Conservation (phyloP, 192 early-diverging fungal species). For the Coemansia sp. region DNA sequence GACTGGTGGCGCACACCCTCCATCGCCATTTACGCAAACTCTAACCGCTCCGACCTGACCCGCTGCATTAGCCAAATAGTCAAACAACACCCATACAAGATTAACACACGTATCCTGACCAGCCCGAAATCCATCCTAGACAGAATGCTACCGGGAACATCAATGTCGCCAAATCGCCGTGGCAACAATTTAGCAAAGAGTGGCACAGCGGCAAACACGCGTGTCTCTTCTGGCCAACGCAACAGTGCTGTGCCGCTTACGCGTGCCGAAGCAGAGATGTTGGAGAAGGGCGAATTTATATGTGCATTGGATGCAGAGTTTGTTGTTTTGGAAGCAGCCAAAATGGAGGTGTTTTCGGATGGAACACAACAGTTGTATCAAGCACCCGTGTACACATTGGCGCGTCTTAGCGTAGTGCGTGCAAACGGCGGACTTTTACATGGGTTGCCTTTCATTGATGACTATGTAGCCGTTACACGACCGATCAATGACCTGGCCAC, state of each 20-base stretch:
- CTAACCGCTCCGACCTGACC: constrained; percentile 1
- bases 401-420: constrained; percentile 86
- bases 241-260: constrained; percentile 37
- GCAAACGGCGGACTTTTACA: constrained; percentile 67
- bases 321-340: constrained; percentile 81
- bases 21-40: constrained; percentile 27
- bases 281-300: constrained; percentile 26
- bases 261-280: constrained; percentile 20
- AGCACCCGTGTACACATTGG: constrained; percentile 77
- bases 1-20: constrained; percentile 44
- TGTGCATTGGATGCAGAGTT: constrained; percentile 93
- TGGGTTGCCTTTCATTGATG: constrained; percentile 91
- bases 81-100: constrained; percentile 15
- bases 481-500: constrained; percentile 91
- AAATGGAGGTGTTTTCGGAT: constrained; percentile 88
- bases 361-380: constrained; percentile 81
- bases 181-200: neutral
- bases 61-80: neutral
- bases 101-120: constrained; percentile 42
- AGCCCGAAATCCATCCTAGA: constrained; percentile 28
- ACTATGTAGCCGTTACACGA: constrained; percentile 84
- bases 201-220: neutral
- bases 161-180: constrained; percentile 2
- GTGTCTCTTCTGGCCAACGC: constrained; percentile 8
- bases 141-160: too few relatives aligned